Percentiles rank a stretch among this genome's conserved stretches.
These are phyloP conservation scores for Kodamaea anthophila DNA, from an alignment of 1,139 yeast genomes.

Conservation along the genomic window DNA sequence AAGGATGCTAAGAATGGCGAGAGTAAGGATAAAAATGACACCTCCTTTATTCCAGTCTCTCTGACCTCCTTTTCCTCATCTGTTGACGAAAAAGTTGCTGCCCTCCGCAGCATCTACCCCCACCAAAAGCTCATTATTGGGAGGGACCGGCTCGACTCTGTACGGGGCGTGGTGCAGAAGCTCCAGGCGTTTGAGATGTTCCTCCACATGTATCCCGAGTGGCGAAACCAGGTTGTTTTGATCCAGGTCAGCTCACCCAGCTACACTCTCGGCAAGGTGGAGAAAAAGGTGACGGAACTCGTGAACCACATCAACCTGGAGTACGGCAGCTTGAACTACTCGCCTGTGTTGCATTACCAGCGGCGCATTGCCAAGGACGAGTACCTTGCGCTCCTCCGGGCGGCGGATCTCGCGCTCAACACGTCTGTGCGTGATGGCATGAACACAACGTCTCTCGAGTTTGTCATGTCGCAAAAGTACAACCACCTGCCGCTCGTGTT, in stretches of 20 bases:
- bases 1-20: neutral
- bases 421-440: constrained; percentile 94
- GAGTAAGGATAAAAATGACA: neutral
- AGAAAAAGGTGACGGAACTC: constrained; percentile 72
- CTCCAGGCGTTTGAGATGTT: constrained; percentile 77
- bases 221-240: constrained; percentile 81
- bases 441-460: constrained; percentile 92
- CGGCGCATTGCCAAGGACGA: constrained; percentile 85
- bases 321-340: constrained; percentile 71
- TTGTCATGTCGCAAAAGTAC: constrained; percentile 78
- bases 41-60: neutral
- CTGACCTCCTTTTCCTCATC: constrained; percentile 2
- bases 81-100: constrained; percentile 34
- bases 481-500: constrained; percentile 71
- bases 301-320: constrained; percentile 75
- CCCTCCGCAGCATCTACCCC: constrained; percentile 61
- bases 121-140: constrained; percentile 78
- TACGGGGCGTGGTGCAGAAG: constrained; percentile 78
- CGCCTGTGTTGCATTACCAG: constrained; percentile 89
- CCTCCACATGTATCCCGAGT: constrained; percentile 83
- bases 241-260: constrained; percentile 90
- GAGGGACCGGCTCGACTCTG: constrained; percentile 73
- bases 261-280: constrained; percentile 53
- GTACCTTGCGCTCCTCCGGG: constrained; percentile 79
- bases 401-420: constrained; percentile 83